Percentiles rank a stretch among this genome's conserved stretches.
Evolutionary conservation across 2,329 filamentous ascomycete genomes (phyloP).

Genomic region (Claviceps spartinae): DNA sequence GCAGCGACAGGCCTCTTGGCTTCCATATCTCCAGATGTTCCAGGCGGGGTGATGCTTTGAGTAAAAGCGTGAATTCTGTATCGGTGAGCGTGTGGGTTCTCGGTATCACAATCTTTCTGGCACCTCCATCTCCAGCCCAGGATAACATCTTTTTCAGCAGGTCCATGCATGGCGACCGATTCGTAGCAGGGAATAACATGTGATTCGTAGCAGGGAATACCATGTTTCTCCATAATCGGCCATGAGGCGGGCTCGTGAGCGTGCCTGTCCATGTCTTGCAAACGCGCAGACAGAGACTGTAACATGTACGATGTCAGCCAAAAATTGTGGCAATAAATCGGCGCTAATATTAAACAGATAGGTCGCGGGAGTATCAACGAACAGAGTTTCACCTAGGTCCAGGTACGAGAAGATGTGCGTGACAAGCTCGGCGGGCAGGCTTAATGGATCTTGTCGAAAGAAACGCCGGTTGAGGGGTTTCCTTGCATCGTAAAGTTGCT

Average conservation of each 20-base stretch:
- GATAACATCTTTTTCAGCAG: conserved; percentile 18
- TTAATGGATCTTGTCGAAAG: too few relatives aligned
- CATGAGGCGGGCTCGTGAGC: conserved; percentile 16
- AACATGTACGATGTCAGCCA: not conserved
- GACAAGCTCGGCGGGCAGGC: too few relatives aligned
- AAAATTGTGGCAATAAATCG: not conserved
- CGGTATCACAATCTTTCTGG: conserved; percentile 16
- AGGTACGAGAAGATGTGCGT: too few relatives aligned
- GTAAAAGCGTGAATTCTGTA: conserved; percentile 15
- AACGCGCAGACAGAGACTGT: conserved; percentile 15
- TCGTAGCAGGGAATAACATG: too few relatives aligned
- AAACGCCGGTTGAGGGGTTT: too few relatives aligned
- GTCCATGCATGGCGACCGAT: conserved; percentile 7
- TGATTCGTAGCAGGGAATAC: conserved; percentile 13
- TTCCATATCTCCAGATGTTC: conserved; percentile 14
- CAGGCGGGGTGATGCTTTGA: conserved; percentile 15
- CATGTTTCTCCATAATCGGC: conserved; percentile 19
- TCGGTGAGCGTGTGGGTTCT: conserved; percentile 13
- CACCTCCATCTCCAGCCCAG: conserved; percentile 17
- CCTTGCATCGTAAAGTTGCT: too few relatives aligned
- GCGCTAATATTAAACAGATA: not conserved
- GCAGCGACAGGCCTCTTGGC: not conserved
- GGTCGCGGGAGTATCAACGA: not conserved
- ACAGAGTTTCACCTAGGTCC: conserved; percentile 14
- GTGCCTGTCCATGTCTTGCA: conserved; percentile 17